These are phyloP conservation scores for Skeletonema marinoi DNA, from an alignment of 108 stramenopile species.

Conservation along the genomic window DNA sequence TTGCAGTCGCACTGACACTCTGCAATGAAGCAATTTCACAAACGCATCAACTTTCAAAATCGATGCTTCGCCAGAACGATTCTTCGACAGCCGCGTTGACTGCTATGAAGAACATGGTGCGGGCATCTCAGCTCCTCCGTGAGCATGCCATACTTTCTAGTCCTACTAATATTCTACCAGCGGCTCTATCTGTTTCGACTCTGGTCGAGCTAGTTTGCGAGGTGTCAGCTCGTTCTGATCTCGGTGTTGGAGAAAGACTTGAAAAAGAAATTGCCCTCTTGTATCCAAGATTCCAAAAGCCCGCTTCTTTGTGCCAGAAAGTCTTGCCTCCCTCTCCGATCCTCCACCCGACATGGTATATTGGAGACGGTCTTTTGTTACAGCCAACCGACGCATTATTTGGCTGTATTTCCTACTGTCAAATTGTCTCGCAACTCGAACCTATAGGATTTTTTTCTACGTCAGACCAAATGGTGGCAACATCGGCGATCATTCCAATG, in stretches of 20 bases:
- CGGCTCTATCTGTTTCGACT: slow-evolving; percentile 41
- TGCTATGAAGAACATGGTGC: slow-evolving; percentile 51
- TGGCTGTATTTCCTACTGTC: slow-evolving; percentile 53
- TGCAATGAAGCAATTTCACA: slow-evolving; percentile 32
- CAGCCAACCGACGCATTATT: slow-evolving; percentile 62
- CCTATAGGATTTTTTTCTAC: slow-evolving; percentile 1
- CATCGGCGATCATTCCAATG: slow-evolving; percentile 39
- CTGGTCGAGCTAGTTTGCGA: slow-evolving; percentile 64
- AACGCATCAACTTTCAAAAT: slow-evolving; percentile 32
- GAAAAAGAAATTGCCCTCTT: slow-evolving; percentile 49
- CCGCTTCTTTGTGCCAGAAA: slow-evolving; percentile 4
- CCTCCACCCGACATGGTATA: slow-evolving; percentile 78
- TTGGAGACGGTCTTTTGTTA: slow-evolving; percentile 85
- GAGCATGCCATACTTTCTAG: slow-evolving; percentile 55
- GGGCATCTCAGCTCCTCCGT: slow-evolving; percentile 62
- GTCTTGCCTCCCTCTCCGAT: slow-evolving; percentile 25
- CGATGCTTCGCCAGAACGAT: slow-evolving; percentile 11
- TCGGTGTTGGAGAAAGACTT: slow-evolving; percentile 73
- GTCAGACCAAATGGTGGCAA: slow-evolving; percentile 14
- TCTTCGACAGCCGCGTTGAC: slow-evolving; percentile 8
- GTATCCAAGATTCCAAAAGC: slow-evolving; percentile 10
- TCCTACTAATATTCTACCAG: slow-evolving; percentile 34
- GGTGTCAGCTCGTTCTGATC: slow-evolving; percentile 62
- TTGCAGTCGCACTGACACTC: slow-evolving; percentile 40
- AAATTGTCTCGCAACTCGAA: slow-evolving; percentile 45